Evolutionary conservation across 257 asterid genomes (phyloP).

Genomic region (Asclepias syriaca): DNA sequence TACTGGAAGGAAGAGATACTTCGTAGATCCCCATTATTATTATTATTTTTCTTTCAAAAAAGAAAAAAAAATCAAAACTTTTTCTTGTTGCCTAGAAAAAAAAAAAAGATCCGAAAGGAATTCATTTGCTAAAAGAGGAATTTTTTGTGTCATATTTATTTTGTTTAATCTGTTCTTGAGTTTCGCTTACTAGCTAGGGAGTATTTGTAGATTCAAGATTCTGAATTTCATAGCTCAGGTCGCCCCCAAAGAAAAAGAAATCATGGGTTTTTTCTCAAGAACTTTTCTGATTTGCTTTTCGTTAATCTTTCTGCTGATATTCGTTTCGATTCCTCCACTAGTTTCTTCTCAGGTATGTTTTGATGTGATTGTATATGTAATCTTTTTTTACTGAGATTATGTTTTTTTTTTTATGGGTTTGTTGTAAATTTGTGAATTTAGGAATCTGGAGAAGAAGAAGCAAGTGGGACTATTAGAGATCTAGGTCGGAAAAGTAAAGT

Average conservation of each 20-base stretch:
- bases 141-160: not conserved
- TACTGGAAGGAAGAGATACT: slow-evolving; percentile 1
- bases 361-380: not conserved
- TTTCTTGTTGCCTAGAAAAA: slow-evolving; percentile 5
- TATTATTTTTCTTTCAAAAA: not conserved
- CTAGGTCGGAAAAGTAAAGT: slow-evolving; percentile 77
- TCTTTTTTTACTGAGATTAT: not conserved
- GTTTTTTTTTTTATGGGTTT: not conserved
- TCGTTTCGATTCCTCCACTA: slow-evolving; percentile 1
- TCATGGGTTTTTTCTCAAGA: slow-evolving; percentile 19
- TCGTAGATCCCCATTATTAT: slow-evolving; percentile 9
- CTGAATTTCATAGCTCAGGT: not conserved
- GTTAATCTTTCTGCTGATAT: slow-evolving; percentile 12
- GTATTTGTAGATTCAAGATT: not conserved
- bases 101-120: slow-evolving; percentile 9
- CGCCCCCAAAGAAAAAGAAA: not conserved
- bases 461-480: slow-evolving; percentile 33
- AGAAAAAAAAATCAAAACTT: too few species aligned
- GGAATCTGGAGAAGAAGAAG: slow-evolving; percentile 42
- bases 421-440: slow-evolving; percentile 17
- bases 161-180: not conserved
- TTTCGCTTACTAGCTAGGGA: not conserved
- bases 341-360: slow-evolving; percentile 28
- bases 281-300: slow-evolving; percentile 7
- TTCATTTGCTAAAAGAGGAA: not conserved